Evolutionary conservation across 805 yeast genomes (phyloP).

Genomic region (Suhomyces sp.): DNA sequence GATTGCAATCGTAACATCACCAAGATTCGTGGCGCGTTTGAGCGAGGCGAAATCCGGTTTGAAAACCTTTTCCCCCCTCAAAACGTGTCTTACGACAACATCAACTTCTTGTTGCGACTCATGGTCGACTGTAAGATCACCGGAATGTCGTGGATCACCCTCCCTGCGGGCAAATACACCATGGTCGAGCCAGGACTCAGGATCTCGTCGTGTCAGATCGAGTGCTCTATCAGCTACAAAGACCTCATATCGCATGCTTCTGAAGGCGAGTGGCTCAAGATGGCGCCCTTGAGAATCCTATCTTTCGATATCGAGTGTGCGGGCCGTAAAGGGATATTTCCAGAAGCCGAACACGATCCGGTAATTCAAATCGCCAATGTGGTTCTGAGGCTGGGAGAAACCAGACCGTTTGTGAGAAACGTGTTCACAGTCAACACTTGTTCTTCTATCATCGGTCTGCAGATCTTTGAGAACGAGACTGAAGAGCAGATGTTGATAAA

Average conservation of each 20-base stretch:
- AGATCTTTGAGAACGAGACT: slow-evolving; percentile 68
- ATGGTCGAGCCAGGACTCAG: slow-evolving; percentile 38
- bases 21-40: slow-evolving; percentile 75
- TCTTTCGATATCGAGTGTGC: slow-evolving; percentile 99
- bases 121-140: slow-evolving; percentile 92
- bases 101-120: slow-evolving; percentile 77
- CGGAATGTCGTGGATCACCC: slow-evolving; percentile 96
- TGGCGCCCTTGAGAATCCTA: slow-evolving; percentile 89
- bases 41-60: slow-evolving; percentile 70
- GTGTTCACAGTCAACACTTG: slow-evolving; percentile 93
- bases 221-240: slow-evolving; percentile 64
- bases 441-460: slow-evolving; percentile 90
- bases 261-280: slow-evolving; percentile 89
- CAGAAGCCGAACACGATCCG: slow-evolving; percentile 90
- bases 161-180: slow-evolving; percentile 70
- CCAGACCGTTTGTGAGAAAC: slow-evolving; percentile 87
- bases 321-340: slow-evolving; percentile 94
- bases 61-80: slow-evolving; percentile 60
- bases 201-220: slow-evolving; percentile 82
- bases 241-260: slow-evolving; percentile 77
- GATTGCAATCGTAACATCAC: slow-evolving; percentile 65
- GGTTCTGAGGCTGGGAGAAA: slow-evolving; percentile 76
- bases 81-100: slow-evolving; percentile 81
- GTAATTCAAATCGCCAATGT: slow-evolving; percentile 97
- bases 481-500: slow-evolving; percentile 80